Conservation (phyloP, 177 flowering plant genomes). For the Telopea speciosissima region DNA sequence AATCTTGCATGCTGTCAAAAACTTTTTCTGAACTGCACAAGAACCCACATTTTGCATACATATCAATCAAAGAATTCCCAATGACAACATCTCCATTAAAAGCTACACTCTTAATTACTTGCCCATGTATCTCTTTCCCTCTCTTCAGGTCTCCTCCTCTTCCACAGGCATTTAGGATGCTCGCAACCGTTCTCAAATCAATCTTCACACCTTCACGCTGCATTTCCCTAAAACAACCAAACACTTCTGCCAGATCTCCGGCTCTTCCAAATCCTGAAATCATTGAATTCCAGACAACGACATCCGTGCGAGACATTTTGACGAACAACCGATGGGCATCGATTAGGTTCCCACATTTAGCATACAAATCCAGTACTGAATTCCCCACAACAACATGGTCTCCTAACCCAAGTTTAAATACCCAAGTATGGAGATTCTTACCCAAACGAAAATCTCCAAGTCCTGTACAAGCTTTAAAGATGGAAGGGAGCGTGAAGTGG, state of each 20-base stretch:
- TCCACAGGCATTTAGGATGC: too few relatives aligned
- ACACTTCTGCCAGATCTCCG: slow-evolving; percentile 34
- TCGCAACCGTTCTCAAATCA: too few relatives aligned
- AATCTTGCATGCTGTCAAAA: slow-evolving; percentile 27
- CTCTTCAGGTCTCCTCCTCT: slow-evolving; percentile 33
- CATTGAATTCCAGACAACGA: slow-evolving; percentile 48
- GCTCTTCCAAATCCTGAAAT: slow-evolving; percentile 41
- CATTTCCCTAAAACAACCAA: slow-evolving; percentile 39
- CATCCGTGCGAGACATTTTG: slow-evolving; percentile 30
- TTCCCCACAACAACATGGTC: slow-evolving; percentile 38
- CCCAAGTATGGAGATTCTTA: slow-evolving; percentile 34
- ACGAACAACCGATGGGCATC: slow-evolving; percentile 34
- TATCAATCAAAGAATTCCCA: slow-evolving; percentile 46
- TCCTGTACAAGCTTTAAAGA: slow-evolving; percentile 41
- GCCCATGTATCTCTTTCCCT: slow-evolving; percentile 53
- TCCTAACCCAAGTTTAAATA: slow-evolving; percentile 36
- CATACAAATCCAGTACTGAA: slow-evolving; percentile 40
- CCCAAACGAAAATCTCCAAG: slow-evolving; percentile 26
- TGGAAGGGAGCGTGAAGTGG: slow-evolving; percentile 44
- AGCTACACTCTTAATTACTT: slow-evolving; percentile 20
- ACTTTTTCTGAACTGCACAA: slow-evolving; percentile 31
- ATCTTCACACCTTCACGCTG: slow-evolving; percentile 25
- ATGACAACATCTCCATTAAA: slow-evolving; percentile 31
- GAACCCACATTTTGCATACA: slow-evolving; percentile 51
- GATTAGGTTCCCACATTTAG: slow-evolving; percentile 28